Conservation (phyloP, 768 basidiomycete species). For the Suillus placidus region DNA sequence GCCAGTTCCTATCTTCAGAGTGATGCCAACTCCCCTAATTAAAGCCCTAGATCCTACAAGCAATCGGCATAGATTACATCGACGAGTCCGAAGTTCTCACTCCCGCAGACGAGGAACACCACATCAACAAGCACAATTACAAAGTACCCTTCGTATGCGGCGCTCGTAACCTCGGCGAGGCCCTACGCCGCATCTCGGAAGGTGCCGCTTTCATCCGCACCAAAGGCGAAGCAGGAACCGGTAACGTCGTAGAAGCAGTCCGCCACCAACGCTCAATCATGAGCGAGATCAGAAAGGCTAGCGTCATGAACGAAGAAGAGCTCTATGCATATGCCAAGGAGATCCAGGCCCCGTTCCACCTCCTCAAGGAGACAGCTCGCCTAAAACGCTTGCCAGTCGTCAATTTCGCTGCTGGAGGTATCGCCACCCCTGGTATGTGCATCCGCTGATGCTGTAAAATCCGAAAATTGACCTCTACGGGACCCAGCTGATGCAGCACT, state of each 20-base stretch:
- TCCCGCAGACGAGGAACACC: constrained; percentile 93
- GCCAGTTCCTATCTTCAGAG: constrained; percentile 38
- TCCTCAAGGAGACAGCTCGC: constrained; percentile 94
- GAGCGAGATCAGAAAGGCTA: constrained; percentile 82
- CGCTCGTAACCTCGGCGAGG: constrained; percentile 93
- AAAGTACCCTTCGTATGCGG: constrained; percentile 98
- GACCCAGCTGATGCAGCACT: constrained; percentile 85
- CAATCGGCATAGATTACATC: constrained; percentile 94
- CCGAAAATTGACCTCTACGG: constrained; percentile 1
- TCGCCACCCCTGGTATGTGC: constrained; percentile 81
- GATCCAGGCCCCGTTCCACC: constrained; percentile 90
- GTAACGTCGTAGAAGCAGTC: constrained; percentile 92
- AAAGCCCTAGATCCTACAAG: constrained; percentile 77
- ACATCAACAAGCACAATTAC: constrained; percentile 96
- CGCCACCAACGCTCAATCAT: constrained; percentile 86
- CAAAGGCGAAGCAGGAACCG: constrained; percentile 91
- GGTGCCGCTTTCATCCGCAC: constrained; percentile 99
- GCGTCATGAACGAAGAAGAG: constrained; percentile 93
- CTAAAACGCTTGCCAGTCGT: constrained; percentile 93
- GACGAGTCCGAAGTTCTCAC: constrained; percentile 96
- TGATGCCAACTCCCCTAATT: background rate
- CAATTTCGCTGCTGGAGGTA: constrained; percentile 94
- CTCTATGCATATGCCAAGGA: constrained; percentile 93
- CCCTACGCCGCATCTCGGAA: constrained; percentile 93
- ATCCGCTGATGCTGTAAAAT: background rate